Conservation (phyloP, 371 early-diverging fungal genomes). For the Mortierella sp. region DNA sequence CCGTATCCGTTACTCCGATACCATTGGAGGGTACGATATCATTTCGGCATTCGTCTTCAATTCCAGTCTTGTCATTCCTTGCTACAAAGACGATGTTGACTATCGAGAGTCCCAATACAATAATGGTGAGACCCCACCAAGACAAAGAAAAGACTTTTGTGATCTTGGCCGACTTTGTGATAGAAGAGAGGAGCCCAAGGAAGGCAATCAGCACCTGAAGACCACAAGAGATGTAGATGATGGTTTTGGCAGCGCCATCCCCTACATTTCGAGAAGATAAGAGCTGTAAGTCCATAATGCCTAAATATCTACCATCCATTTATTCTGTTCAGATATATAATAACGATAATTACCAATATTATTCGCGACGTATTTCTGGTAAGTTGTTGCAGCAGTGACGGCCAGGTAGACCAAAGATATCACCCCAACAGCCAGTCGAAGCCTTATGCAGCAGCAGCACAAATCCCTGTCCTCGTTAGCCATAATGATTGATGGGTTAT, state of each 20-base stretch:
- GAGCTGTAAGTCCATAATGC: neutral
- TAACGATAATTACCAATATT: conserved; percentile 14
- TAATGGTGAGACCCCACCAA: conserved; percentile 45
- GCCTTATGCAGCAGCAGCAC: conserved; percentile 49
- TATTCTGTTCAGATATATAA: neutral
- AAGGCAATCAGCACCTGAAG: conserved; percentile 42
- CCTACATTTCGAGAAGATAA: conserved; percentile 6
- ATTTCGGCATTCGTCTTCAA: conserved; percentile 24
- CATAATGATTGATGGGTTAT: neutral
- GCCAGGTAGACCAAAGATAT: conserved; percentile 36
- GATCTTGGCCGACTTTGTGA: conserved; percentile 33
- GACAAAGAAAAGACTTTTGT: conserved; percentile 26
- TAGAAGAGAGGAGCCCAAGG: conserved; percentile 33
- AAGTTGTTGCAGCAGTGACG: conserved; percentile 43
- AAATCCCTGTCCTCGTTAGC: conserved; percentile 33
- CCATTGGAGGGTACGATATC: conserved; percentile 17
- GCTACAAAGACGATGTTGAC: conserved; percentile 28
- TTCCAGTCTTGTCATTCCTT: conserved; percentile 23
- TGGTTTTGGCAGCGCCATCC: conserved; percentile 26
- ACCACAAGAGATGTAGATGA: conserved; percentile 34
- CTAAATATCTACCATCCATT: neutral
- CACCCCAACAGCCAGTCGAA: conserved; percentile 30
- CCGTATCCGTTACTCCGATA: conserved; percentile 5
- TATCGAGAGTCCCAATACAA: conserved; percentile 39
- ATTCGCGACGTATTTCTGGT: conserved; percentile 50